phyloP scores from a whole-genome alignment of 805 yeast genomes.

The Metschnikowia picachoensis region DNA sequence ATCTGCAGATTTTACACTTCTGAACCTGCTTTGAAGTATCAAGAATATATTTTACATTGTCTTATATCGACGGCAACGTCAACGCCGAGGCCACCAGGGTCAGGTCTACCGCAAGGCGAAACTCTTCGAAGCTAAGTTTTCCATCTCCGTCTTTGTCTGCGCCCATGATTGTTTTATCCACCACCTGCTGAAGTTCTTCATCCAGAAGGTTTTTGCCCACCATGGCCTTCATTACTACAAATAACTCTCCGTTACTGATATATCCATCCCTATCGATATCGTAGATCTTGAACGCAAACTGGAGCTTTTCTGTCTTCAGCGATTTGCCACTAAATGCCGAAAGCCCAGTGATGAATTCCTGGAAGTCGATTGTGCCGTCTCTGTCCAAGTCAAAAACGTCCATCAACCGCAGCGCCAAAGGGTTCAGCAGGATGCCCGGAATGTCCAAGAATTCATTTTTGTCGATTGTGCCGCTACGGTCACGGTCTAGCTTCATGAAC shows the following conservation, averaged over 20 bases:
- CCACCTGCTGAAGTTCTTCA: conserved; percentile 88
- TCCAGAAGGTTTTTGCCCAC: conserved; percentile 89
- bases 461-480: conserved; percentile 88
- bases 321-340: conserved; percentile 87
- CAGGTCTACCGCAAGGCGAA: conserved; percentile 60
- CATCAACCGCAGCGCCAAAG: conserved; percentile 83
- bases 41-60: background rate
- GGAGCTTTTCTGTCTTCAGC: conserved; percentile 71
- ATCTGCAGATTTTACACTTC: too few relatives aligned
- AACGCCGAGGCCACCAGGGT: conserved; percentile 57
- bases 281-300: conserved; percentile 88
- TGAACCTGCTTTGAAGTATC: too few relatives aligned
- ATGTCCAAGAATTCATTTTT: conserved; percentile 85
- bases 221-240: conserved; percentile 91
- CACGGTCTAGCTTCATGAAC: conserved; percentile 92
- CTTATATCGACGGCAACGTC: conserved; percentile 35
- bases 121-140: conserved; percentile 79
- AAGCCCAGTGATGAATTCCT: conserved; percentile 84
- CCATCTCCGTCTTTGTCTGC: conserved; percentile 95
- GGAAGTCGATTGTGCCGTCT: conserved; percentile 91
- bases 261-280: conserved; percentile 95
- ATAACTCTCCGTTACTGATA: conserved; percentile 93
- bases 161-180: conserved; percentile 94
- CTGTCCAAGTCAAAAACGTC: conserved; percentile 93
- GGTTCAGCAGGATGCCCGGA: conserved; percentile 89